These are phyloP conservation scores for Pichia sp. DNA, from an alignment of 1,139 yeast species.

Conservation along the genomic window DNA sequence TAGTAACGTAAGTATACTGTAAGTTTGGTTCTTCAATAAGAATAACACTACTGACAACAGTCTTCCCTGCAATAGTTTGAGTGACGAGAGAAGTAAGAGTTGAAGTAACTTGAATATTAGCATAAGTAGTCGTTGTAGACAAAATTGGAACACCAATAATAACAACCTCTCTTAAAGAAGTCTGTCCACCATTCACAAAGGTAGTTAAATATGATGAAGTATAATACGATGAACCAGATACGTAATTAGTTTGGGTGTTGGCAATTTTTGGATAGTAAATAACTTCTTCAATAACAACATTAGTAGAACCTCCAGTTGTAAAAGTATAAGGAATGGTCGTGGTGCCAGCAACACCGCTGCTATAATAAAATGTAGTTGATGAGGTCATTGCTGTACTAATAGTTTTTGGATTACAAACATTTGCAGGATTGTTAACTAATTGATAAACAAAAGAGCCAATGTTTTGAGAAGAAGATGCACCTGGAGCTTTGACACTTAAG, in stretches of 20 bases:
- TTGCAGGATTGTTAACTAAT: constrained; percentile 1
- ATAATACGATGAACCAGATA: neutral
- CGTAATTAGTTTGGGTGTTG: neutral
- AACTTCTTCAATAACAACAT: constrained; percentile 3
- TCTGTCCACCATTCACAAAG: neutral
- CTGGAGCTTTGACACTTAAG: constrained; percentile 16
- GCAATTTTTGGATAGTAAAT: constrained; percentile 1
- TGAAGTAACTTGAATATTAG: neutral
- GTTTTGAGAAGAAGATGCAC: constrained; percentile 9
- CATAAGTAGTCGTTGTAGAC: neutral
- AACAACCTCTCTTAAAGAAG: constrained; percentile 2
- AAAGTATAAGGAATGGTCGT: constrained; percentile 1
- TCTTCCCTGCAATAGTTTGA: neutral
- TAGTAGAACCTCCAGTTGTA: constrained; percentile 1
- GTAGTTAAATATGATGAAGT: constrained; percentile 6
- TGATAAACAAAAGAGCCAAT: constrained; percentile 10
- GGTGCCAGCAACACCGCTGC: constrained; percentile 2
- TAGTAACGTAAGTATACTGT: constrained; percentile 1
- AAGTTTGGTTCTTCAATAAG: constrained; percentile 5
- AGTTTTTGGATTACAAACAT: constrained; percentile 6
- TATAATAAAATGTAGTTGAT: constrained; percentile 3
- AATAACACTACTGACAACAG: neutral
- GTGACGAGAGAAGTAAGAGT: neutral
- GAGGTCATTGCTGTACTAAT: constrained; percentile 1
- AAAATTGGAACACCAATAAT: constrained; percentile 5